phyloP scores from a whole-genome alignment of 2,329 filamentous ascomycete species.

The Nothopassalora personata region DNA sequence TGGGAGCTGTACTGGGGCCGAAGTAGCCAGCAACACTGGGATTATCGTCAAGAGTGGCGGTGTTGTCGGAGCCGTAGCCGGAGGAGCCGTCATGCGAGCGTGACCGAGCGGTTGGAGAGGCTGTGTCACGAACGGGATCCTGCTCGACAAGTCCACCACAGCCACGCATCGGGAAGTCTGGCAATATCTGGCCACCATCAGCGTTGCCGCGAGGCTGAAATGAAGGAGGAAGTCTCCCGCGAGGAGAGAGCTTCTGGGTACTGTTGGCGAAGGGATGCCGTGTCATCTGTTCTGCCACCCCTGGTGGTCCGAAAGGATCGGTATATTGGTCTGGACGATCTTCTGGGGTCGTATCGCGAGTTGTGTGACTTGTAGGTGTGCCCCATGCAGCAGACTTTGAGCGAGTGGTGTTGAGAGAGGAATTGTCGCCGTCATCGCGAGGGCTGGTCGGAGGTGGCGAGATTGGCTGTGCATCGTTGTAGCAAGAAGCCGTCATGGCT shows the following conservation, averaged over 20 bases:
- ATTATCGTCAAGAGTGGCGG: not conserved
- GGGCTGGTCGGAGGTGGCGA: conserved; percentile 30
- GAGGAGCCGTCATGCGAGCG: conserved; percentile 38
- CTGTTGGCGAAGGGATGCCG: conserved; percentile 41
- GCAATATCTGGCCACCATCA: conserved; percentile 17
- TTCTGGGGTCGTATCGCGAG: conserved; percentile 16
- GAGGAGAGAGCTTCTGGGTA: conserved; percentile 31
- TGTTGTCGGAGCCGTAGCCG: conserved; percentile 25
- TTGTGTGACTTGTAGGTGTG: not conserved
- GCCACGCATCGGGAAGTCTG: not conserved
- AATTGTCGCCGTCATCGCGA: not conserved
- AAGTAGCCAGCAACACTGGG: not conserved
- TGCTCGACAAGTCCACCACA: not conserved
- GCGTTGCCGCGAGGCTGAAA: not conserved
- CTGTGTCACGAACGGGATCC: not conserved
- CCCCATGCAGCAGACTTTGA: conserved; percentile 1
- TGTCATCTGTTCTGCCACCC: conserved; percentile 20
- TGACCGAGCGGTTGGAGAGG: not conserved
- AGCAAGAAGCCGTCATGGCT: conserved; percentile 28
- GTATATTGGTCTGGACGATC: conserved; percentile 19
- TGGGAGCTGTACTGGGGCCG: not conserved
- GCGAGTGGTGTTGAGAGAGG: not conserved
- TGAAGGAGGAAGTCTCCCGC: not conserved
- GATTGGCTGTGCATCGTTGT: conserved; percentile 33
- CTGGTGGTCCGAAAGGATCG: conserved; percentile 26